Evolutionary conservation across 495 filamentous ascomycete genomes (phyloP).

Genomic region (Durotheca rogersii): DNA sequence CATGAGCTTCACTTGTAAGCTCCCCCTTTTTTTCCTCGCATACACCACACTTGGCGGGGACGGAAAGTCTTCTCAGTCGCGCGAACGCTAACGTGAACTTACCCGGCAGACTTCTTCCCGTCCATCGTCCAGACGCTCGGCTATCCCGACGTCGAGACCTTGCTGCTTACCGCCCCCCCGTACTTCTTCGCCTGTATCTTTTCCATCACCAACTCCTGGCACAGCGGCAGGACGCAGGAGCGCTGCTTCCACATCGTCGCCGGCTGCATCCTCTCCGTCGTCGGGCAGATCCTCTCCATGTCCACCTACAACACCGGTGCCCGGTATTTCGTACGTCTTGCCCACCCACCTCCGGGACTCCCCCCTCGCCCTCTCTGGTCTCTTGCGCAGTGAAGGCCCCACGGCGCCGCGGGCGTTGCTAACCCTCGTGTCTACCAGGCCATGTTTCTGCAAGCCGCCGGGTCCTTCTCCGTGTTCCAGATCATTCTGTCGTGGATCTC

Average conservation of each 20-base stretch:
- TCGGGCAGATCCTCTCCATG: constrained; percentile 64
- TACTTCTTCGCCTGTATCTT: constrained; percentile 62
- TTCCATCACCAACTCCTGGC: constrained; percentile 63
- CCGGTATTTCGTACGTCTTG: constrained; percentile 64
- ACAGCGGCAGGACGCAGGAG: constrained; percentile 65
- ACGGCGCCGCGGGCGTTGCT: no score
- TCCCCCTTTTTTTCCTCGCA: no score
- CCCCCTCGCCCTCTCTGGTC: no score
- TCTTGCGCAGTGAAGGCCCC: no score
- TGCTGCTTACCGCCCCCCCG: constrained; percentile 66
- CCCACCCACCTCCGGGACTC: no score
- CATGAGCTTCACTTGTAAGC: no score
- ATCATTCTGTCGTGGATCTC: constrained; percentile 66
- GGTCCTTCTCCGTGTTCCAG: constrained; percentile 56
- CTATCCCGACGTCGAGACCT: constrained; percentile 40
- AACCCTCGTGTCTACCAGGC: no score
- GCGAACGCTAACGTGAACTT: no score
- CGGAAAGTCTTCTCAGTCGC: no score
- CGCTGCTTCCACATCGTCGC: constrained; percentile 66
- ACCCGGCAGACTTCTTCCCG: constrained; percentile 48
- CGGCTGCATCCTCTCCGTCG: constrained; percentile 60
- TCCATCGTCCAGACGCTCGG: constrained; percentile 7
- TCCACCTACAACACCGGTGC: constrained; percentile 56
- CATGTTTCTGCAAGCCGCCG: constrained; percentile 65
- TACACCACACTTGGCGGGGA: no score